Evolutionary conservation across 768 basidiomycete genomes (phyloP).

Genomic region (Mycena amicta): DNA sequence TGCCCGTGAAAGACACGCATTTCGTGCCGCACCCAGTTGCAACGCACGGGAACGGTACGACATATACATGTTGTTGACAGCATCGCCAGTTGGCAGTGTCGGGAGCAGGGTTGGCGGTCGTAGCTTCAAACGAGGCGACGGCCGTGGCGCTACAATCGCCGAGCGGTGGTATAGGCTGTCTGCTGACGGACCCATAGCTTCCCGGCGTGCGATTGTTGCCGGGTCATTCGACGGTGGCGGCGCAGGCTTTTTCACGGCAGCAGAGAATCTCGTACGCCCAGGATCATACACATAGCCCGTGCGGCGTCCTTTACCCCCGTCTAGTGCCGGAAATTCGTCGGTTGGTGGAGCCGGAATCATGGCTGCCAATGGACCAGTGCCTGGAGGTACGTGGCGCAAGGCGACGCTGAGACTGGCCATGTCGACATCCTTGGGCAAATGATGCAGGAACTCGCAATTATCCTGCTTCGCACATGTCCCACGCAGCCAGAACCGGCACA

Average conservation of each 20-base stretch:
- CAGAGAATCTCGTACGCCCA: constrained; percentile 84
- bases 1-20: constrained; percentile 91
- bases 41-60: constrained; percentile 84
- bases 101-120: constrained; percentile 84
- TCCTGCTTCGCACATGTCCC: constrained; percentile 98
- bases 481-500: constrained; percentile 97
- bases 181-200: constrained; percentile 59
- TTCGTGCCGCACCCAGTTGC: constrained; percentile 90
- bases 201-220: constrained; percentile 52
- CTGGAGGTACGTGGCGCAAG: constrained; percentile 61
- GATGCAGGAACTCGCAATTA: constrained; percentile 94
- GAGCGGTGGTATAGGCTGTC: constrained; percentile 67
- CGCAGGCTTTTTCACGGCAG: constrained; percentile 80
- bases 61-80: constrained; percentile 84
- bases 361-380: constrained; percentile 43
- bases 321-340: constrained; percentile 78
- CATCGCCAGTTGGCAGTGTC: constrained; percentile 83
- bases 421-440: constrained; percentile 85
- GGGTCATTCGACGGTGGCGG: constrained; percentile 36
- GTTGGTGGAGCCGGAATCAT: constrained; percentile 43
- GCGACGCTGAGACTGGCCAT: constrained; percentile 67
- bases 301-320: constrained; percentile 43
- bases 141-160: constrained; percentile 74
- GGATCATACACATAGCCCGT: constrained; percentile 67
- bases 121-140: constrained; percentile 85